Evolutionary conservation across 495 filamentous ascomycete species (phyloP).

Genomic region (Xylaria telfairii): DNA sequence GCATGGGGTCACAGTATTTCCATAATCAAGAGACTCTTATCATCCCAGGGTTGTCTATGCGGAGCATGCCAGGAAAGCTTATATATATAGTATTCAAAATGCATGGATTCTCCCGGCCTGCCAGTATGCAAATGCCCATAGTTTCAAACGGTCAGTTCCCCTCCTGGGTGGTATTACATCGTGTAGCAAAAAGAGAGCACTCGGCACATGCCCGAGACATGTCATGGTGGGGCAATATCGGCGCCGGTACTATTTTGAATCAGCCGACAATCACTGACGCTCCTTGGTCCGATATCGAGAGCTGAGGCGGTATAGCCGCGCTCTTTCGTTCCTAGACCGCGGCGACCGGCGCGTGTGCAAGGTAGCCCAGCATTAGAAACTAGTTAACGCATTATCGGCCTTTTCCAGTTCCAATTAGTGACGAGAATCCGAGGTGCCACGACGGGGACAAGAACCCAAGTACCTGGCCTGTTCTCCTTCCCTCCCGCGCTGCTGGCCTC

Average conservation of each 20-base stretch:
- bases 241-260: neutral
- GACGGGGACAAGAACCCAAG: neutral
- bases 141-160: neutral
- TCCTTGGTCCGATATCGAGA: neutral
- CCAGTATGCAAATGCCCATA: neutral
- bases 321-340: neutral
- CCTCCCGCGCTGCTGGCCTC: neutral
- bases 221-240: neutral
- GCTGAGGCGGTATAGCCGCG: neutral
- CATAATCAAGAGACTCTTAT: neutral
- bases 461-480: neutral
- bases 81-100: neutral
- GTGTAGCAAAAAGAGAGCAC: slow-evolving; percentile 8
- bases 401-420: neutral
- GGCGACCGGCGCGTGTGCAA: neutral
- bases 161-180: neutral
- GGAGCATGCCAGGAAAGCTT: neutral
- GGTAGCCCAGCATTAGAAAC: neutral
- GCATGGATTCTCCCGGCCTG: neutral
- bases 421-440: neutral
- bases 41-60: neutral
- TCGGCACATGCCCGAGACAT: neutral
- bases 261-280: neutral
- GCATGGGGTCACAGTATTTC: neutral
- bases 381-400: neutral